phyloP scores from a whole-genome alignment of 345 rosid genomes.

The Linum usitatissimum region DNA sequence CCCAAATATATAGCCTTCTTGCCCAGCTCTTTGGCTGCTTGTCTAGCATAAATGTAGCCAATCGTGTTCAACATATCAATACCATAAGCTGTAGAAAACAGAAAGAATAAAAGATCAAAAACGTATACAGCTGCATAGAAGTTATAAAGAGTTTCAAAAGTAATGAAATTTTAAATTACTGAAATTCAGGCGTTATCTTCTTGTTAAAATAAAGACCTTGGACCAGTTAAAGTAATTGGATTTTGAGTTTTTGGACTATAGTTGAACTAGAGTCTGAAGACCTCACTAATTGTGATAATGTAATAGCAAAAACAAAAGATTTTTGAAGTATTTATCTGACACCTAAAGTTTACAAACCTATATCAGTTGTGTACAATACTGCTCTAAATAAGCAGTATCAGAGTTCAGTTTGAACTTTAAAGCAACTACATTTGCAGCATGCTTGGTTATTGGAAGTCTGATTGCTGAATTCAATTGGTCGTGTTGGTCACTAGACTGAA shows the following conservation, averaged over 20 bases:
- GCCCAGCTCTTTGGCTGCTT: slow-evolving; percentile 95
- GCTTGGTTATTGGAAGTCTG: not conserved
- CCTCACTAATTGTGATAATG: not conserved
- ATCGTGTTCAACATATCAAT: slow-evolving; percentile 88
- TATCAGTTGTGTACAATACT: not conserved
- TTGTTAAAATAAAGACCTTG: too few species aligned
- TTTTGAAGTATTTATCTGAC: too few species aligned
- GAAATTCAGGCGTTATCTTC: too few species aligned
- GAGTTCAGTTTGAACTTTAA: not conserved
- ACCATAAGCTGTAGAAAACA: slow-evolving; percentile 66
- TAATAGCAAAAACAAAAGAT: not conserved
- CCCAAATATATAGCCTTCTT: slow-evolving; percentile 77
- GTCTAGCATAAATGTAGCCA: slow-evolving; percentile 85
- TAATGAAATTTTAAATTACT: too few species aligned
- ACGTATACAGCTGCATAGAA: not conserved
- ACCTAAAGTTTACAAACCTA: not conserved
- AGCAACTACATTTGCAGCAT: not conserved
- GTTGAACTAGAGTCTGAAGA: not conserved
- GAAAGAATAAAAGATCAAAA: slow-evolving; percentile 9
- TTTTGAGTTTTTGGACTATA: not conserved
- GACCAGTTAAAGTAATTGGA: too few species aligned
- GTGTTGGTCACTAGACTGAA: too few species aligned
- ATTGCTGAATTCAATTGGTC: too few species aligned
- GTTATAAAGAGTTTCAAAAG: not conserved
- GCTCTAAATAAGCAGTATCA: not conserved